Evolutionary conservation across 2,329 filamentous ascomycete genomes (phyloP), one percentile per base, ranked within the genome.

Genomic region (Monosporascus sp.): DNA sequence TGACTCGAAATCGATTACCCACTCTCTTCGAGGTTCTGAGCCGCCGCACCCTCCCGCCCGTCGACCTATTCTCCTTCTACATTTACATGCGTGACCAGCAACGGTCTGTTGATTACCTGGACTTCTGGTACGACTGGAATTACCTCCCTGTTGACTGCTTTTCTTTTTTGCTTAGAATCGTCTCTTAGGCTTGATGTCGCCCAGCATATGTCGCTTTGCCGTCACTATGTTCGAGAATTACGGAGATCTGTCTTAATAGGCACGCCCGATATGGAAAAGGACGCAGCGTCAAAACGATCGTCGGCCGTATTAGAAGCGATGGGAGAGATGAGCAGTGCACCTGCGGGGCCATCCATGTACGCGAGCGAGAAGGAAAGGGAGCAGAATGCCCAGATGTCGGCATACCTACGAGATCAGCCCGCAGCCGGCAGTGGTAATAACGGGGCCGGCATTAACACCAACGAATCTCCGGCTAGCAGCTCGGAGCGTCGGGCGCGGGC

Each of bases 61-160:
- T 99, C 53, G 95, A 99, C 67, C 79, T 99, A 11, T 99, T 96
- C 72, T 97, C 92, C 2, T 99, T 99, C 76, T 99, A 99, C 74
- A 99, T 99, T 64, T 99, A 96, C 74, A 99, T 99, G 94, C 85
- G 94, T 65, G 95, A 99, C 71, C 92, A 97, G 73, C 94, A 99
- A 72, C 85, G 92, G 69, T 97, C 93, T 7, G 94, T 99, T 14
- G 94, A 99, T 67, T 99, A 99, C 65, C 77, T 99, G 42, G 94
- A 99, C 69, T 99, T 99, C 72, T 99, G 95, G 94, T 97, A 77
- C 17, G 25, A 22, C 24, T 17, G 49, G 38, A 38, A 46, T 37
- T 1, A 36, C 47, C 50, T 22, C 44, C 22, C 47, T 52, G 57
- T 51, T 31, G 9, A 31, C 27, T 31, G 3, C 58, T 54, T 52